These are phyloP conservation scores for Aspergillus hortae DNA, from an alignment of 2,329 filamentous ascomycete genomes.

Conservation along the genomic window DNA sequence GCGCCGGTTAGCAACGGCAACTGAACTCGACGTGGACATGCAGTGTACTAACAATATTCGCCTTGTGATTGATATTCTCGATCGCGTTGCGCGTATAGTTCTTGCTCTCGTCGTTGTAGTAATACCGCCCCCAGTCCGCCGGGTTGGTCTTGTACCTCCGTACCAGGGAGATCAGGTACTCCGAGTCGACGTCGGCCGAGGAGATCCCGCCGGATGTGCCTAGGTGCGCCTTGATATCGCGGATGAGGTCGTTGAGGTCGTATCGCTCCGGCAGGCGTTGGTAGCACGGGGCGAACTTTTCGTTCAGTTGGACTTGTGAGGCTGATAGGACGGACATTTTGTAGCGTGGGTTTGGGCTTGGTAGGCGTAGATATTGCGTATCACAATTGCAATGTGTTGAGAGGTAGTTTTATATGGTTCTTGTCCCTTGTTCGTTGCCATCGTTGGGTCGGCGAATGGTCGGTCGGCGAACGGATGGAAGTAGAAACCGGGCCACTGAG, in stretches of 20 bases:
- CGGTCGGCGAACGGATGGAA: too few species aligned
- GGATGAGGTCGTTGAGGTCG: conserved; percentile 20
- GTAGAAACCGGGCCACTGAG: too few species aligned
- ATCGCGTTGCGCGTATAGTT: conserved; percentile 32
- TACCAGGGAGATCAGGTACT: conserved; percentile 24
- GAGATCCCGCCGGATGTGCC: conserved; percentile 25
- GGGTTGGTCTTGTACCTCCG: conserved; percentile 26
- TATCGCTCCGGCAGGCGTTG: conserved; percentile 2
- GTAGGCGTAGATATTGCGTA: not conserved
- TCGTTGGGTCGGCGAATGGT: too few species aligned
- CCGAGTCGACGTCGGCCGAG: conserved; percentile 21
- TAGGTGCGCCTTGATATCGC: conserved; percentile 27
- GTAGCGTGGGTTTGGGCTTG: not conserved
- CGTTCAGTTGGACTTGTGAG: not conserved
- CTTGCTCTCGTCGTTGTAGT: conserved; percentile 29
- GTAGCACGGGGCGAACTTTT: not conserved
- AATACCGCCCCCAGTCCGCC: conserved; percentile 26
- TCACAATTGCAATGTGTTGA: not conserved
- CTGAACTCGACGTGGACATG: too few species aligned
- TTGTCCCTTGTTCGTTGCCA: too few species aligned
- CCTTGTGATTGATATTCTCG: conserved; percentile 31
- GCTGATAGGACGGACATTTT: not conserved
- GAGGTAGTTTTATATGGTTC: not conserved
- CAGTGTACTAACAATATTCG: conserved; percentile 25
- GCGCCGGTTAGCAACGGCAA: not conserved